phyloP scores from a whole-genome alignment of 345 rosid genomes.

The Brassica incana region DNA sequence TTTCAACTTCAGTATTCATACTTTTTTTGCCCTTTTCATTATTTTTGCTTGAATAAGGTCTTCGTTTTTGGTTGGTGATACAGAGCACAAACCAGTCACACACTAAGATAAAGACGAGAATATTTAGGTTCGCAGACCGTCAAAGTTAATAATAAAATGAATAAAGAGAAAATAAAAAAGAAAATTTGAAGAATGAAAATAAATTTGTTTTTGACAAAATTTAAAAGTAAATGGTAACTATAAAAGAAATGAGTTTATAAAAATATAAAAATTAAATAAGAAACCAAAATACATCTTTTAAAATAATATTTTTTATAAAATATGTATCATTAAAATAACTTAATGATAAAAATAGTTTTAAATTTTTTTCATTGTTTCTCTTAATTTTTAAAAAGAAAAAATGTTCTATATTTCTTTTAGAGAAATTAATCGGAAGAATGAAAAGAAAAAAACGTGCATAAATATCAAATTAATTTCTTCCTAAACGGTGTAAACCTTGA shows the following conservation, averaged over 20 bases:
- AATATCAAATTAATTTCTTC: too few relatives aligned
- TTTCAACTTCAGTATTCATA: conserved; percentile 8
- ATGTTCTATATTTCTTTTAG: too few relatives aligned
- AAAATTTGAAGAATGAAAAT: background rate
- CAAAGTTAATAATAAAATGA: background rate
- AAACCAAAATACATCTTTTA: background rate
- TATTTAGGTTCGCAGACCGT: background rate
- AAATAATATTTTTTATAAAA: too few relatives aligned
- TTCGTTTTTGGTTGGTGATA: background rate
- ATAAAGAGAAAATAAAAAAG: background rate
- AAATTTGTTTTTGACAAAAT: background rate
- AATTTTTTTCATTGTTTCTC: too few relatives aligned
- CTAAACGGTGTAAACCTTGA: too few relatives aligned
- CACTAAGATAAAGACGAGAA: background rate
- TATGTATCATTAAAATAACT: too few relatives aligned
- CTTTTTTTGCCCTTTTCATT: background rate
- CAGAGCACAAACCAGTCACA: background rate
- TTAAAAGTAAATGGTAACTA: background rate
- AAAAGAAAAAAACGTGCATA: too few relatives aligned
- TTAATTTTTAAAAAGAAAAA: too few relatives aligned
- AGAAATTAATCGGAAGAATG: too few relatives aligned
- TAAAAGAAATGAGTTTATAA: too few relatives aligned
- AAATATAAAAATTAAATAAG: too few relatives aligned
- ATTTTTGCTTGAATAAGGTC: background rate
- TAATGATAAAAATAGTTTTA: too few relatives aligned